Base-by-base conservation (phyloP, 2,329 filamentous ascomycete genomes). In the Cercospora sojina region DNA sequence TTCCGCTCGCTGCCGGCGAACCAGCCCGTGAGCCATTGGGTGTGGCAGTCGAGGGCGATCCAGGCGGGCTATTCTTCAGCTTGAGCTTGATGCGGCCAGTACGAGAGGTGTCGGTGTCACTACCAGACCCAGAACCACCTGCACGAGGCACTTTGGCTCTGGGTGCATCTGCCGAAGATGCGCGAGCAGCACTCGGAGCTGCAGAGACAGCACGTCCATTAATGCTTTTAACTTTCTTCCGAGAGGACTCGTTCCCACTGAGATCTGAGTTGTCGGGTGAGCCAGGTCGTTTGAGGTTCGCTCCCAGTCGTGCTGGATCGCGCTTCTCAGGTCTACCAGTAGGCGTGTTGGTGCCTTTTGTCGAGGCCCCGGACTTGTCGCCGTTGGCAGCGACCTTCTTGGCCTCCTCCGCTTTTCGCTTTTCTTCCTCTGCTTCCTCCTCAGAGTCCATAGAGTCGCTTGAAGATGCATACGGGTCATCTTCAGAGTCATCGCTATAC, bases 181-280 rank as follows among this genome's bases (percentile, higher is more conserved):
- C 62, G 29, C 73, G 70, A 66, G 64, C 71, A 38, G 65, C 68
- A 47, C 70, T 70, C 10, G 67, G 55, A 10, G 64, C 63, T 51
- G 64, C 67, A 32, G 71, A 64, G 31, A 70, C 47, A 86, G 87
- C 66, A 38, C 64, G 41, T n/a, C 73, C 70, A 71, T 81, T 80
- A n/a, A 67, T 53, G 35, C 63, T 70, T 73, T 81, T 82, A 38
- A 79, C 77, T 81, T 91, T 92, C 80, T 95, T 93, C 71, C 90
- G 90, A 25, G 89, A 87, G 0, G 91, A 94, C 77, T 98, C 94
- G 72, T 93, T 96, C 62, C 92, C 94, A 77, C 92, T 96, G 9
- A 92, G 92, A 77, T 98, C 94, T 1, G 93, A 97, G 32, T 91
- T 84, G 70, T 93, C 90, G 3, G 93, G 92, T 16, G 93, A 97